Percentiles rank a stretch among this genome's conserved stretches.
Evolutionary conservation across 2,329 filamentous ascomycete species (phyloP).

Genomic region (Furcasterigmium sp.): DNA sequence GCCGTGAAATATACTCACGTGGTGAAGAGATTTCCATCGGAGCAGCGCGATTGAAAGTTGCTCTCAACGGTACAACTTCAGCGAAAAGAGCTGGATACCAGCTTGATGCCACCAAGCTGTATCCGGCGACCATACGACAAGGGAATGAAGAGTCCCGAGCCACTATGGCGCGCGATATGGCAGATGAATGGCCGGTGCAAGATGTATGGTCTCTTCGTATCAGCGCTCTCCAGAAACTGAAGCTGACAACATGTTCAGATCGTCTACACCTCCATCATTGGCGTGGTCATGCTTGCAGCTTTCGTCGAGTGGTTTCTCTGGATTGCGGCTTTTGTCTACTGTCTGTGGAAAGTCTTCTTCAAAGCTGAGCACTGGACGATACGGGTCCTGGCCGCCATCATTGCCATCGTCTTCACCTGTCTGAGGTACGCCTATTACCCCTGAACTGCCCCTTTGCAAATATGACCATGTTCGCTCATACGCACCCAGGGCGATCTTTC

Average conservation of each 20-base stretch:
- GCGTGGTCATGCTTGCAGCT: constrained; percentile 75
- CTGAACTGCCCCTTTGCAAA: no score
- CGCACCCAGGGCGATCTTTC: constrained; percentile 76
- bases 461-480: no score
- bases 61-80: no score
- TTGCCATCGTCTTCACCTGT: constrained; percentile 60
- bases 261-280: constrained; percentile 76
- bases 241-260: constrained; percentile 52
- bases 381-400: constrained; percentile 67
- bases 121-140: no score
- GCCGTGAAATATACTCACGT: no score
- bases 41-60: no score
- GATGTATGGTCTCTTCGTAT: constrained; percentile 23
- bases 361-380: constrained; percentile 90
- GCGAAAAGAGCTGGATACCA: no score
- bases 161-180: constrained; percentile 36
- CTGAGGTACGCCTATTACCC: no score
- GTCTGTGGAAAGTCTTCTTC: constrained; percentile 77
- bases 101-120: no score
- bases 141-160: no score
- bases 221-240: not conserved
- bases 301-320: constrained; percentile 91
- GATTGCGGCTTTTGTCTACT: constrained; percentile 92
- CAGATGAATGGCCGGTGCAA: constrained; percentile 43
- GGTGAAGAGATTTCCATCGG: no score